A percentile compares a stretch with the other conserved stretches of the same genome.
phyloP scores from a whole-genome alignment of 176 grass and related monocot species.

The Ensete ventricosum region DNA sequence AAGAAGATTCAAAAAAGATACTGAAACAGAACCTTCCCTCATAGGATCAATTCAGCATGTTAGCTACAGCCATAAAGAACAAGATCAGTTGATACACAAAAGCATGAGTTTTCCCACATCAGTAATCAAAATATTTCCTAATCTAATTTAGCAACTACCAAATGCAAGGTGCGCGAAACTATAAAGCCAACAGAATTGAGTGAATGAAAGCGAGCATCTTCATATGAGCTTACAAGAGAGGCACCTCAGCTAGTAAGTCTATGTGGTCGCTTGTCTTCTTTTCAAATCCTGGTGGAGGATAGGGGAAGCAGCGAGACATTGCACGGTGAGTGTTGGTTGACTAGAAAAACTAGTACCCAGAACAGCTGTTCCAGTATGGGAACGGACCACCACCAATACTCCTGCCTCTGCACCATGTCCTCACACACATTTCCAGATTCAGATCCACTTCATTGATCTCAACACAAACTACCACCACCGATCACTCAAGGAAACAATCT shows the following conservation, averaged over 20 bases:
- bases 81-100: background rate
- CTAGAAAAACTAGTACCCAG: conserved; percentile 23
- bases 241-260: conserved; percentile 51
- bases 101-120: background rate
- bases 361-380: conserved; percentile 22
- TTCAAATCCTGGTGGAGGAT: conserved; percentile 67
- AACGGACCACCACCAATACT: conserved; percentile 23
- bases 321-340: conserved; percentile 32
- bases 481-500: background rate
- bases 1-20: too few species aligned
- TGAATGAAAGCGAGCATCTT: background rate
- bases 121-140: background rate
- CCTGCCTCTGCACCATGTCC: conserved; percentile 28
- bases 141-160: background rate
- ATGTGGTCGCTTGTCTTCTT: conserved; percentile 37
- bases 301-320: conserved; percentile 86
- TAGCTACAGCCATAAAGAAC: too few species aligned
- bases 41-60: too few species aligned
- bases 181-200: background rate
- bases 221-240: background rate
- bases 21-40: too few species aligned
- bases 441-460: conserved; percentile 1
- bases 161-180: background rate
- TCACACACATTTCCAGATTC: conserved; percentile 23
- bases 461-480: background rate